These are phyloP conservation scores for Globisporangium nunn DNA, from an alignment of 352 stramenopile species.

Conservation along the genomic window DNA sequence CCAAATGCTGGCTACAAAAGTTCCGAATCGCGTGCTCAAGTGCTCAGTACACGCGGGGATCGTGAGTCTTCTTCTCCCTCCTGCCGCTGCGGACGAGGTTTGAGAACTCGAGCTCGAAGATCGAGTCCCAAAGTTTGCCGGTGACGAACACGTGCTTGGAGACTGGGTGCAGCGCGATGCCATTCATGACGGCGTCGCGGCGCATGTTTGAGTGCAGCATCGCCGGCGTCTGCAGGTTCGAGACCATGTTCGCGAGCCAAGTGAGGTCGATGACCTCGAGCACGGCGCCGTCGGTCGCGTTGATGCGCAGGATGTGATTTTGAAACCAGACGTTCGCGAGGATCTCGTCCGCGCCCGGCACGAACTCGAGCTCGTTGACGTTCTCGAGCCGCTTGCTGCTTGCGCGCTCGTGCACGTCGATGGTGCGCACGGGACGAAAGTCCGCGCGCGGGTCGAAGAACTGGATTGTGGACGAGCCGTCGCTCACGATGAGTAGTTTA, in stretches of 20 bases:
- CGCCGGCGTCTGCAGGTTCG: slow-evolving; percentile 37
- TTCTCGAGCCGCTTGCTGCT: slow-evolving; percentile 36
- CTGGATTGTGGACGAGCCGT: slow-evolving; percentile 67
- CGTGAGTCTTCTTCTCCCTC: neutral
- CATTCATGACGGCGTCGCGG: slow-evolving; percentile 83
- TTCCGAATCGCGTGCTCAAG: slow-evolving; percentile 1
- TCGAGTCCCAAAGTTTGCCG: slow-evolving; percentile 80
- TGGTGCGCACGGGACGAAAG: slow-evolving; percentile 46
- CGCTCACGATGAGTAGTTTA: slow-evolving; percentile 75
- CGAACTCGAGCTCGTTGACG: slow-evolving; percentile 86
- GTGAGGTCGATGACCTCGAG: slow-evolving; percentile 65
- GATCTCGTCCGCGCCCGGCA: slow-evolving; percentile 72
- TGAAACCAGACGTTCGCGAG: slow-evolving; percentile 86
- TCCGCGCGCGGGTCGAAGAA: slow-evolving; percentile 68
- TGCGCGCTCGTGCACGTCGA: slow-evolving; percentile 32
- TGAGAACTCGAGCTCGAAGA: slow-evolving; percentile 76
- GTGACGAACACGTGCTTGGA: slow-evolving; percentile 66
- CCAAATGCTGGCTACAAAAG: too few species aligned
- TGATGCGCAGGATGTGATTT: slow-evolving; percentile 70
- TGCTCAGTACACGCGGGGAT: neutral
- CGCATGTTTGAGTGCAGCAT: slow-evolving; percentile 36
- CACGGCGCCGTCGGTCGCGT: slow-evolving; percentile 54
- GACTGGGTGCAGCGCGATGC: slow-evolving; percentile 71
- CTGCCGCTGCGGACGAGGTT: slow-evolving; percentile 19
- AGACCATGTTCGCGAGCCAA: slow-evolving; percentile 53